phyloP scores from a whole-genome alignment of 306 rosid genomes.

The Ammopiptanthus mongolicus region DNA sequence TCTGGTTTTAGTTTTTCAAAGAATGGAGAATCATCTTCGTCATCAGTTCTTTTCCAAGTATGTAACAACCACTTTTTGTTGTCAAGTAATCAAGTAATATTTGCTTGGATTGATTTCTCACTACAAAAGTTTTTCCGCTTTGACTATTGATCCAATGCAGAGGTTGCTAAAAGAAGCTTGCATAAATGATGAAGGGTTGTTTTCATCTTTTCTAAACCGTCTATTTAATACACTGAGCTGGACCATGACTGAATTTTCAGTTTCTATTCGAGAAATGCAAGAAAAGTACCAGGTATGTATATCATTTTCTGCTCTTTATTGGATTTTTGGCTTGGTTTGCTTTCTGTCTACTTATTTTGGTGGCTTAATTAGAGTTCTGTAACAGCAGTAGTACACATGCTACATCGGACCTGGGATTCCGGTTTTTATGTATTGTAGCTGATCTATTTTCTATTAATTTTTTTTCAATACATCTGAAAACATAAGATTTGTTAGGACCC shows the following conservation, averaged over 20 bases:
- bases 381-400: background rate
- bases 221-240: constrained; percentile 92
- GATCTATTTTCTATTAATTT: background rate
- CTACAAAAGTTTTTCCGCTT: background rate
- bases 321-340: constrained; percentile 2
- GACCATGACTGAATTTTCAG: constrained; percentile 98
- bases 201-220: constrained; percentile 95
- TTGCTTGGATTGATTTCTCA: constrained; percentile 27
- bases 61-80: background rate
- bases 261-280: constrained; percentile 94
- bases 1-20: constrained; percentile 86
- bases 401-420: background rate
- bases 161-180: constrained; percentile 81
- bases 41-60: constrained; percentile 85
- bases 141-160: constrained; percentile 44
- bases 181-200: constrained; percentile 60
- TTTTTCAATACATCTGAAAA: background rate
- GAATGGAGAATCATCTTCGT: constrained; percentile 85
- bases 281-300: constrained; percentile 58
- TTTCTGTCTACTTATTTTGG: constrained; percentile 6
- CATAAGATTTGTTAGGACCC: no score
- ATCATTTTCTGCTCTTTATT: background rate
- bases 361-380: constrained; percentile 15
- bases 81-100: background rate
- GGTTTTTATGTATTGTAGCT: background rate